Conservation (phyloP, 805 yeast genomes). For the Candida odintsovae region DNA sequence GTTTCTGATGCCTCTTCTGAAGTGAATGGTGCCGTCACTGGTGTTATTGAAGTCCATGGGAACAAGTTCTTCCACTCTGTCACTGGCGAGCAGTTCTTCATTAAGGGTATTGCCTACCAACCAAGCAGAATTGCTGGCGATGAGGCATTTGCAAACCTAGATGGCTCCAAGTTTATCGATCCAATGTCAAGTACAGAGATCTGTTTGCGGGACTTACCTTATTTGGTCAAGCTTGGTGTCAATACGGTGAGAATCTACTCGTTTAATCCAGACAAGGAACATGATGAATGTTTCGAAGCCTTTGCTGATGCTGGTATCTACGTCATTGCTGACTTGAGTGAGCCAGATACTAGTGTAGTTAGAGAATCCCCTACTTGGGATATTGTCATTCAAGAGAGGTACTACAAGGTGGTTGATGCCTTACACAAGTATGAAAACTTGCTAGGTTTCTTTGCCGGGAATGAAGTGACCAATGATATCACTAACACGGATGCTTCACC, state of each 20-base stretch:
- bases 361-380: conserved; percentile 80
- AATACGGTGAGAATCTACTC: conserved; percentile 86
- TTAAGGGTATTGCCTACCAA: conserved; percentile 88
- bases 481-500: conserved; percentile 88
- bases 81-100: conserved; percentile 77
- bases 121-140: conserved; percentile 43
- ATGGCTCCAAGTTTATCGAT: conserved; percentile 43
- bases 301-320: conserved; percentile 85
- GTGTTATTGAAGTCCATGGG: conserved; percentile 58
- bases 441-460: conserved; percentile 95
- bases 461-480: conserved; percentile 85
- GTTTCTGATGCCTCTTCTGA: not conserved
- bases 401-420: conserved; percentile 75
- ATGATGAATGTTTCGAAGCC: conserved; percentile 71
- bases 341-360: conserved; percentile 73
- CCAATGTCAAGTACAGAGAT: conserved; percentile 67
- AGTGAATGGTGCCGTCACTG: not conserved
- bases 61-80: conserved; percentile 70
- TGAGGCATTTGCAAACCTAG: conserved; percentile 14
- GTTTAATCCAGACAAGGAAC: conserved; percentile 64
- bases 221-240: conserved; percentile 58
- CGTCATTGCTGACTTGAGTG: conserved; percentile 83
- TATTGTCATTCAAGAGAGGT: conserved; percentile 63
- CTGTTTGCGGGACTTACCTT: conserved; percentile 83
- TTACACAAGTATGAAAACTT: conserved; percentile 75